Base-by-base conservation (phyloP, 176 grass and related monocot species). In the Triticum turgidum region DNA sequence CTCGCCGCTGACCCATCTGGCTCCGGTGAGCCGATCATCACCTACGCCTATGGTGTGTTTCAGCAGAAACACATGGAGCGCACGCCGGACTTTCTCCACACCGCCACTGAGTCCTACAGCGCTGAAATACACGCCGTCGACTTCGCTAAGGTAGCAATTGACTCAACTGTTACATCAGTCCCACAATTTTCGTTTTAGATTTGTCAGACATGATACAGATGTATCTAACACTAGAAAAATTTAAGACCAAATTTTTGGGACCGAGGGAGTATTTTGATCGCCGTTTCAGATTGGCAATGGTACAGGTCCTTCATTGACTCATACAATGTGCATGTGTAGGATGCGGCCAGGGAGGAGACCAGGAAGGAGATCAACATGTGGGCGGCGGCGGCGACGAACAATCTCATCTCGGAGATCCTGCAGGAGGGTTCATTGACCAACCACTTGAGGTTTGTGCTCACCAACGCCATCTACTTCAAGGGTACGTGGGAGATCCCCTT, bases 391-490 rank as follows among this genome's bases (percentile, higher is more conserved):
- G 64, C 63, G 15, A 82, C 80, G 42, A 18, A 49, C 13, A 67
- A 82, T 12, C 63, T 69, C 17, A 69, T 82, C 42, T 6, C 4
- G 8, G 27, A 15, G 41, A 65, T 82, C 64, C 41, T 82, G 9
- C 25, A 24, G 0, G 14, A 15, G 27, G 14, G 22, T 4, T 32
- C 14, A n/a, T 34, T 79, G 58, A 17, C 54, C 4, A 0, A 0
- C 1, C 0, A 5, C 7, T 47, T 38, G 3, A 30, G 59, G 13
- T 24, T 80, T 39, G 61, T 80, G 32, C 21, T 63, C 21, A 38
- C 56, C 34, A 90, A 82, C 65, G 88, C 83, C 17, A 51, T 90
- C 62, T 90, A 90, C 63, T 90, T 90, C 64, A 90, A 90, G 47
- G 83, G 78, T 51, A 7, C 2, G 15, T 90, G 88, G 88, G 18